Base-by-base conservation (phyloP, 2,329 filamentous ascomycete genomes). In the Colletotrichum sp. region DNA sequence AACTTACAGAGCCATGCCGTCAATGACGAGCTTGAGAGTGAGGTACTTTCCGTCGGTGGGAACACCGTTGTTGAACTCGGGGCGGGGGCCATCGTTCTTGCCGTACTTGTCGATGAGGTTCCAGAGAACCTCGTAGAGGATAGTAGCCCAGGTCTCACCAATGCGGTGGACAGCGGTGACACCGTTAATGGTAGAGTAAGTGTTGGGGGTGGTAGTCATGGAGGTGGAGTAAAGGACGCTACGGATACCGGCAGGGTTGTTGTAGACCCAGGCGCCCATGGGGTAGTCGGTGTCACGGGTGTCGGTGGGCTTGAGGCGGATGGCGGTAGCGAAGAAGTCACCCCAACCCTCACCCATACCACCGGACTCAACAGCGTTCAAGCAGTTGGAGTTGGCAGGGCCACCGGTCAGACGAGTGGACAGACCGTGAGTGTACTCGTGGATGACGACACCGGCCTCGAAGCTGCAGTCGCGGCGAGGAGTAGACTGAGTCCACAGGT, bases 281-380 rank as follows among this genome's bases (percentile, higher is more conserved):
- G 85, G 75, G 79, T 89, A 90, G 81, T 89, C 82, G 3, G 80
- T 88, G 6, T 73, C 76, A 60, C 88, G 83, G 8, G 85, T 90
- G 79, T 90, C 88, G 16, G 75, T 76, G 5, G 84, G 62, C 82
- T 88, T 88, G 73, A 89, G 79, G 66, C 86, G 85, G 75, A 90
- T 84, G 6, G 89, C 87, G 0, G 86, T 87, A 7, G 89, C 89
- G 82, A 88, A 88, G 81, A 91, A 90, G 77, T 91, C 90, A 71
- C 86, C 83, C 90, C 90, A 91, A 48, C 90, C 90, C 73, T 91
- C 90, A 38, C 89, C 89, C 90, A 91, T 90, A 52, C 90, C 90
- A 10, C 89, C 87, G 2, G 87, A 82, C 75, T 91, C 89, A n/a
- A 84, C 78, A 13, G 85, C 81, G 15, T 70, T 79, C 18, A 91